Conservation (phyloP, 2,329 filamentous ascomycete species). For the Taxawa tesnikishii region DNA sequence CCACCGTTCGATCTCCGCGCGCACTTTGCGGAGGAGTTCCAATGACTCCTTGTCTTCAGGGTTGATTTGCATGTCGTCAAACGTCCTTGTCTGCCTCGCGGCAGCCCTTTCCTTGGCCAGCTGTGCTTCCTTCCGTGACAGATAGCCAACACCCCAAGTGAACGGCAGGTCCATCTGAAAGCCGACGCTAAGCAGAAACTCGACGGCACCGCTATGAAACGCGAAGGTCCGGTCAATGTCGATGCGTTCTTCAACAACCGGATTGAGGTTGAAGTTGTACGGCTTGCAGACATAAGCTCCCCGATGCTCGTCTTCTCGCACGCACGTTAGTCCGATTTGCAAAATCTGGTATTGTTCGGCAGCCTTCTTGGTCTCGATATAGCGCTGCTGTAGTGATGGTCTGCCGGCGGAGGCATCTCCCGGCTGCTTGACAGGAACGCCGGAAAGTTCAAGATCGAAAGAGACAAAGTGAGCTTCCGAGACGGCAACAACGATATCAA, state of each 20-base stretch:
- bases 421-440: conserved; percentile 36
- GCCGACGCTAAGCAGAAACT: conserved; percentile 46
- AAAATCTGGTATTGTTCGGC: conserved; percentile 53
- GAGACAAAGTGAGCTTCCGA: conserved; percentile 49
- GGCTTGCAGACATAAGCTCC: conserved; percentile 47
- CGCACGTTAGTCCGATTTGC: conserved; percentile 55
- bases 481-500: conserved; percentile 45
- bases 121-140: conserved; percentile 47
- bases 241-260: conserved; percentile 38
- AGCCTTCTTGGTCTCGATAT: conserved; percentile 46
- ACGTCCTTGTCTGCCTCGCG: conserved; percentile 28
- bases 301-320: conserved; percentile 41
- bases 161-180: conserved; percentile 49
- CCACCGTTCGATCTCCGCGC: conserved; percentile 36
- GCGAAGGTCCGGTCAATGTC: conserved; percentile 49
- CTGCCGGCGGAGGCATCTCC: conserved; percentile 25
- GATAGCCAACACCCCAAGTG: conserved; percentile 45
- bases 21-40: conserved; percentile 35
- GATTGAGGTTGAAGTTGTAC: conserved; percentile 53
- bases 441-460: conserved; percentile 56
- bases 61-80: conserved; percentile 36
- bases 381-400: conserved; percentile 46
- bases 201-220: conserved; percentile 45
- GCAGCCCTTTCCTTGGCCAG: conserved; percentile 31
- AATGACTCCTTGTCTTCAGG: conserved; percentile 39